phyloP scores from a whole-genome alignment of 2,329 filamentous ascomycete species.

The Pseudogymnoascus verrucosus region DNA sequence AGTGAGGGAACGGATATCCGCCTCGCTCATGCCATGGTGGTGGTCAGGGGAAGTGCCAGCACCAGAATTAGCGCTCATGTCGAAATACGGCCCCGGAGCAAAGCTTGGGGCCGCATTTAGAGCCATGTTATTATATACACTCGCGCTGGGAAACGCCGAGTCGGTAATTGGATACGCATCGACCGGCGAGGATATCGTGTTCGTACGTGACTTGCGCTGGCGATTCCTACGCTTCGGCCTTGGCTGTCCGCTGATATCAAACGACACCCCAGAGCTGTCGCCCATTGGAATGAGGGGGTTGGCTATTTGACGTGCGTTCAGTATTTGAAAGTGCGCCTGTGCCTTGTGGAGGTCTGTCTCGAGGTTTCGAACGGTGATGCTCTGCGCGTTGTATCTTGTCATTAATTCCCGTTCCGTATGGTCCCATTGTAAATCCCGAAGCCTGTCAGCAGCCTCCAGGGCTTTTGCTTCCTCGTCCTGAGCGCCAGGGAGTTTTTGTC shows the following conservation, averaged over 20 bases:
- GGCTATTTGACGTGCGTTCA: conserved; percentile 20
- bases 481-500: conserved; percentile 55
- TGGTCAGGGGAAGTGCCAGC: conserved; percentile 27
- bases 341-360: conserved; percentile 18
- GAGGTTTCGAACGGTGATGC: conserved; percentile 21
- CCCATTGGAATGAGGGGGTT: conserved; percentile 25
- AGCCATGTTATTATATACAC: conserved; percentile 35
- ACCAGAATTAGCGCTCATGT: conserved; percentile 21
- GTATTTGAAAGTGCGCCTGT: conserved; percentile 12
- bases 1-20: conserved; percentile 52
- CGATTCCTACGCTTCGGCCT: conserved; percentile 31
- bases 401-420: conserved; percentile 20
- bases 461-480: conserved; percentile 40
- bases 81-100: conserved; percentile 40
- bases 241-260: conserved; percentile 22
- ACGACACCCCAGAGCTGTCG: conserved; percentile 28
- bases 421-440: conserved; percentile 27
- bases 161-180: conserved; percentile 25
- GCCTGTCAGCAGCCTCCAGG: conserved; percentile 22
- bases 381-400: conserved; percentile 18
- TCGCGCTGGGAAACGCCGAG: conserved; percentile 28
- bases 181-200: conserved; percentile 27
- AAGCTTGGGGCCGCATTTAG: conserved; percentile 41
- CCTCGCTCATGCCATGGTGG: conserved; percentile 45
- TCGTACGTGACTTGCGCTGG: conserved; percentile 33